Evolutionary conservation across 2,329 filamentous ascomycete species (phyloP).

Genomic region (Tolypocladium ophioglossoides): DNA sequence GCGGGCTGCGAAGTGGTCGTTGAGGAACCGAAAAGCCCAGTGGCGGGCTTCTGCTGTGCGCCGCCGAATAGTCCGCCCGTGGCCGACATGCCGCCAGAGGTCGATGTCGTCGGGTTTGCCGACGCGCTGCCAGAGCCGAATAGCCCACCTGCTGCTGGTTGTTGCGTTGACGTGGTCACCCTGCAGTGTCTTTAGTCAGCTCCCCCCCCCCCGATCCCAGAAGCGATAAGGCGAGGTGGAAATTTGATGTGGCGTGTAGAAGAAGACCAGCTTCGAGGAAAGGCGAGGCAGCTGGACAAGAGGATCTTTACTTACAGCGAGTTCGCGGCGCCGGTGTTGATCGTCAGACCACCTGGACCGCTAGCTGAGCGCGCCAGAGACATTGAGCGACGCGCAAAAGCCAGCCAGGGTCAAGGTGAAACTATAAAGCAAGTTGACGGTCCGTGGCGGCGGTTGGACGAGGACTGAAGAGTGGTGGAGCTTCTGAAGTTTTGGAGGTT

Average conservation of each 20-base stretch:
- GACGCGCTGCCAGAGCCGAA: constrained; percentile 22
- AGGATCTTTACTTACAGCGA: constrained; percentile 18
- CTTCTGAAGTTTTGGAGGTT: background rate
- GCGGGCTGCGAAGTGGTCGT: constrained; percentile 10
- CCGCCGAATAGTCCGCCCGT: constrained; percentile 26
- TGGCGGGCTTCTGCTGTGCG: constrained; percentile 14
- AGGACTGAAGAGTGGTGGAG: background rate
- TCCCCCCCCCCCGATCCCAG: background rate
- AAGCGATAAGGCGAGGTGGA: background rate
- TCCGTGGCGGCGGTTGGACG: background rate
- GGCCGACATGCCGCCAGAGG: constrained; percentile 22
- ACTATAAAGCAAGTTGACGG: background rate
- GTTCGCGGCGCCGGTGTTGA: constrained; percentile 54
- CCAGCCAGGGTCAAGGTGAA: background rate
- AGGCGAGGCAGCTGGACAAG: background rate
- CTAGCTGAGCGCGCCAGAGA: constrained; percentile 46
- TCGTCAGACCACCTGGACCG: constrained; percentile 49
- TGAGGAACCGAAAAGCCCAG: constrained; percentile 20
- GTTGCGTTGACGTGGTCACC: constrained; percentile 16
- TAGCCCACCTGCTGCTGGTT: constrained; percentile 23
- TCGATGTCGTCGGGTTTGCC: constrained; percentile 15
- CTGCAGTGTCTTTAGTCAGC: constrained; percentile 8
- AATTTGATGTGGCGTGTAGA: too few species aligned
- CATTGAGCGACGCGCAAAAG: constrained; percentile 21
- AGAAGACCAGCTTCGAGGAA: background rate